Conservation (phyloP, 805 yeast genomes). For the Candida nitratophila region DNA sequence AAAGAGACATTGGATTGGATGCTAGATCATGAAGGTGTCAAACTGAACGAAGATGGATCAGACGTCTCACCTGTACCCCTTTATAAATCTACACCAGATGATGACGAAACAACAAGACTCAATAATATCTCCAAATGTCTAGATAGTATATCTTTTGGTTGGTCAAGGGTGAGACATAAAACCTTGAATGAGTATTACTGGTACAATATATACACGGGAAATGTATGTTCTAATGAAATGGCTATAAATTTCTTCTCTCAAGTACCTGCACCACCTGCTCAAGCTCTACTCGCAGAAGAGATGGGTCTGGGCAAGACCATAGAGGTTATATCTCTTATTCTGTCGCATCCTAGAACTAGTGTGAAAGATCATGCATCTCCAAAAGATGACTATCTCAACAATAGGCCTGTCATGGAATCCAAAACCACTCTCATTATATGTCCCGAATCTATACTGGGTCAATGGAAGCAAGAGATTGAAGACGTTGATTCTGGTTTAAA, state of each 20-base stretch:
- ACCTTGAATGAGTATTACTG: conserved; percentile 20
- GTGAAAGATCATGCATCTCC: conserved; percentile 7
- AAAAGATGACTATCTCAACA: conserved; percentile 32
- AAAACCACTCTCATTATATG: conserved; percentile 78
- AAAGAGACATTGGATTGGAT: conserved; percentile 51
- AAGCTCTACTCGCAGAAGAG: conserved; percentile 82
- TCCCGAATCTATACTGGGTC: conserved; percentile 76
- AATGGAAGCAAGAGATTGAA: conserved; percentile 76
- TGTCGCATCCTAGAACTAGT: conserved; percentile 50
- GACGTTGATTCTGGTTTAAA: conserved; percentile 52
- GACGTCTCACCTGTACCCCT: conserved; percentile 18
- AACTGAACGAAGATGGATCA: conserved; percentile 23
- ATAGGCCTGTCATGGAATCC: conserved; percentile 40
- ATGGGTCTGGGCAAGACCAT: conserved; percentile 98
- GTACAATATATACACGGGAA: conserved; percentile 47
- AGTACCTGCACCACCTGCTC: conserved; percentile 24
- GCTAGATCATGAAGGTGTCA: conserved; percentile 40
- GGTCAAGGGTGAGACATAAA: conserved; percentile 27
- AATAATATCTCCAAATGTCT: conserved; percentile 24
- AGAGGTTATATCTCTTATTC: conserved; percentile 63
- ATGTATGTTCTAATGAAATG: conserved; percentile 29
- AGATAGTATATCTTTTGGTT: conserved; percentile 45
- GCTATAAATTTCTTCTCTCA: conserved; percentile 21
- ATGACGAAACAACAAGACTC: conserved; percentile 7
- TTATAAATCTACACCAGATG: conserved; percentile 7